phyloP scores from a whole-genome alignment of 164 flowering plant genomes.

The Euptelea pleiosperma region DNA sequence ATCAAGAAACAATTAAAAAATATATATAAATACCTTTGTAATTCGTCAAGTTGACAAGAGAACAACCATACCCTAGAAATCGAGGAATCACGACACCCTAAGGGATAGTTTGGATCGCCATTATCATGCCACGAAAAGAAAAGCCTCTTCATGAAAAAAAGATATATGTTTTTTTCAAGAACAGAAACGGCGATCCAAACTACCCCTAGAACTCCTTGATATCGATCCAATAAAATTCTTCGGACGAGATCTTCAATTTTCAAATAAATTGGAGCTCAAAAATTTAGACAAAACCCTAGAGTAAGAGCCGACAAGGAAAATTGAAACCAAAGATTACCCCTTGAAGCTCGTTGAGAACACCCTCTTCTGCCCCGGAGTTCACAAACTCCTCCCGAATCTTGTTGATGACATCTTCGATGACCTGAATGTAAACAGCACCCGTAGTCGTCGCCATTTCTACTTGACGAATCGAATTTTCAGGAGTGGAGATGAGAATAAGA shows the following conservation, averaged over 20 bases:
- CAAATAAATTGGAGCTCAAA: too few species aligned
- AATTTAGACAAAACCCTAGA: too few species aligned
- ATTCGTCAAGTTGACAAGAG: background rate
- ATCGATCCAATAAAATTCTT: too few species aligned
- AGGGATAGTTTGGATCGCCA: too few species aligned
- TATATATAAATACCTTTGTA: too few species aligned
- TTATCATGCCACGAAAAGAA: too few species aligned
- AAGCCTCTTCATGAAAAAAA: too few species aligned
- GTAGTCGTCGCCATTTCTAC: slow-evolving; percentile 56
- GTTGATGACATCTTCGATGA: slow-evolving; percentile 82
- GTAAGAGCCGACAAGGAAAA: background rate
- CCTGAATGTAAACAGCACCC: slow-evolving; percentile 68
- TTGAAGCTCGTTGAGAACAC: slow-evolving; percentile 78
- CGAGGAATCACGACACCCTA: slow-evolving; percentile 6
- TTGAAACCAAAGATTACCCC: slow-evolving; percentile 40
- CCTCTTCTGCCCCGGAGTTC: slow-evolving; percentile 67
- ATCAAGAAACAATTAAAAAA: background rate
- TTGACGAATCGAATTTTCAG: slow-evolving; percentile 6
- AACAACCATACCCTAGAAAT: slow-evolving; percentile 3
- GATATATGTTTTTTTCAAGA: too few species aligned
- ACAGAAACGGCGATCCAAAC: too few species aligned
- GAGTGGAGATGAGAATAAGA: background rate
- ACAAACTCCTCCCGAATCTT: slow-evolving; percentile 89
- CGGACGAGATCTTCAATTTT: too few species aligned
- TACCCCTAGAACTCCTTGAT: too few species aligned